Evolutionary conservation across 1,284 basidiomycete species (phyloP).

Genomic region (Agroathelia rolfsii): DNA sequence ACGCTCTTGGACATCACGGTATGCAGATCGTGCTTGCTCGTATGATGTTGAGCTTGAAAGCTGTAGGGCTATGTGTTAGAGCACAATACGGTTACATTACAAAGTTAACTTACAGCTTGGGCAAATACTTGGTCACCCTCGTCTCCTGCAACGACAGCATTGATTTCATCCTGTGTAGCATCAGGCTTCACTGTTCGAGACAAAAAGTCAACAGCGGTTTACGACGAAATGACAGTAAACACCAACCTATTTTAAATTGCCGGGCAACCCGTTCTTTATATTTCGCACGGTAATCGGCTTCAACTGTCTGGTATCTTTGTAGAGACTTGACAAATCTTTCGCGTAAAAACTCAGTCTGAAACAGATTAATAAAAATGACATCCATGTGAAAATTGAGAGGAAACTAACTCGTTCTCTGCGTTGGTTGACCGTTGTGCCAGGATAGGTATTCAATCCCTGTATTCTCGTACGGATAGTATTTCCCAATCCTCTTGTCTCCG

Average conservation of each 20-base stretch:
- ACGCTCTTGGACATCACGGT: conserved; percentile 85
- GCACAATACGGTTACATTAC: neutral
- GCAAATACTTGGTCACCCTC: conserved; percentile 71
- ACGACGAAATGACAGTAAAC: conserved; percentile 3
- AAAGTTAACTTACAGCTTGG: conserved; percentile 57
- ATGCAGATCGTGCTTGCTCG: conserved; percentile 76
- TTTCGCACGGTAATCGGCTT: conserved; percentile 76
- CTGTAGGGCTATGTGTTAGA: conserved; percentile 20
- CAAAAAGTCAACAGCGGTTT: conserved; percentile 1
- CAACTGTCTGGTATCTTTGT: conserved; percentile 75
- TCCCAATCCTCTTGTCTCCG: conserved; percentile 53
- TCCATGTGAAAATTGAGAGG: conserved; percentile 15
- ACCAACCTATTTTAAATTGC: conserved; percentile 77
- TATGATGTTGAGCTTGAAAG: conserved; percentile 70
- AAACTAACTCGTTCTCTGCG: conserved; percentile 58
- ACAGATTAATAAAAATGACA: neutral
- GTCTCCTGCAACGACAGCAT: conserved; percentile 58
- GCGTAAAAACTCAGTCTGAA: conserved; percentile 43
- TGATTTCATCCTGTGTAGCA: conserved; percentile 77
- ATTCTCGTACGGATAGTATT: conserved; percentile 59
- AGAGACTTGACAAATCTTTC: conserved; percentile 59
- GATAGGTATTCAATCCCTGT: conserved; percentile 37
- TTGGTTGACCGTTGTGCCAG: conserved; percentile 25
- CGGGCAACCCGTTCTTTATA: conserved; percentile 81
- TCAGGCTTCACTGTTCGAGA: conserved; percentile 80